Conservation (phyloP, 2,329 filamentous ascomycete species). For the Cercospora berteroae region DNA sequence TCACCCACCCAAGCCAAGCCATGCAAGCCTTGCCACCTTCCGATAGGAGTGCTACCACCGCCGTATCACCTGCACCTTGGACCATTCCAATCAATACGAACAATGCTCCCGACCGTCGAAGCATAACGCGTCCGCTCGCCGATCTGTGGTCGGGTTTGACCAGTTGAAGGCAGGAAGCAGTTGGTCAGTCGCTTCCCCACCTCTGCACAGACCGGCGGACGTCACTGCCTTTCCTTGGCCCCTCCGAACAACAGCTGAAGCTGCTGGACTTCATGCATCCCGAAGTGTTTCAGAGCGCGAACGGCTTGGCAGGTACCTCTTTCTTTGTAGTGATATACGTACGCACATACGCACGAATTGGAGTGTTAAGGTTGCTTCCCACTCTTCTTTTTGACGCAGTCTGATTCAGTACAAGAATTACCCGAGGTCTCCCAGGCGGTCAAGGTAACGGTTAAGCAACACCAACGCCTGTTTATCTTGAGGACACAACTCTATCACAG, state of each 20-base stretch:
- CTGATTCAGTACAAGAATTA: background rate
- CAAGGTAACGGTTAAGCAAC: background rate
- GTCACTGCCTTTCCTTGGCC: background rate
- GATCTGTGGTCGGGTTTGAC: background rate
- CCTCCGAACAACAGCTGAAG: background rate
- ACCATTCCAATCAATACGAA: background rate
- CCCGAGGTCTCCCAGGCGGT: background rate
- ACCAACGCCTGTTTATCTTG: background rate
- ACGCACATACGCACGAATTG: background rate
- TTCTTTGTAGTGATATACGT: background rate
- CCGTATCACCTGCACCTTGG: background rate
- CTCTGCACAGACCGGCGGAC: background rate
- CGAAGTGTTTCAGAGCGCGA: background rate
- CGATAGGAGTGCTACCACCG: slow-evolving; percentile 1
- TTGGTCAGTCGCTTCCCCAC: background rate
- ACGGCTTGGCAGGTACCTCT: background rate
- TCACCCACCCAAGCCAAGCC: background rate
- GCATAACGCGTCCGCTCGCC: background rate
- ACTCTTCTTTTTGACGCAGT: background rate
- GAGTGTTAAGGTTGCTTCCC: background rate
- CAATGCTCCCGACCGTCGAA: background rate
- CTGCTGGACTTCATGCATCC: background rate
- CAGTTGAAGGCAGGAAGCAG: background rate
- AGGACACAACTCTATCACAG: background rate
- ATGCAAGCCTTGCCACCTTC: slow-evolving; percentile 3